Evolutionary conservation across 768 basidiomycete genomes (phyloP), one percentile per base, ranked within the genome.

Genomic region (Agrocybe praecox): DNA sequence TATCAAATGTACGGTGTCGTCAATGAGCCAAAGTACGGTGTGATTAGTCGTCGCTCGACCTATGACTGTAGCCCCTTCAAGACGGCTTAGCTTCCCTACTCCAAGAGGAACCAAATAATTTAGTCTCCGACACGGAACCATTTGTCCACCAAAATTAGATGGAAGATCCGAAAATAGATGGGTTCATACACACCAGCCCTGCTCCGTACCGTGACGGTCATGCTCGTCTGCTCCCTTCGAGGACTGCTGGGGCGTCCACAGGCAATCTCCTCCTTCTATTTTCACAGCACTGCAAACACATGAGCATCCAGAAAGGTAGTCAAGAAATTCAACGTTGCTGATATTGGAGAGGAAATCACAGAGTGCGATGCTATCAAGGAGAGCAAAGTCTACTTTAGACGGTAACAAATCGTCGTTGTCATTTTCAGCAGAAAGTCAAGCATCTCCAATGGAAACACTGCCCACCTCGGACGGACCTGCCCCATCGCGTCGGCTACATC

Each of bases 271-370:
- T n/a, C n/a, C n/a, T n/a, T n/a, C n/a, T 67, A 67, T 57, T 74
- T 76, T 54, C 75, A 77, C 57, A 68, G 72, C 0, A 72, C 70
- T 11, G 32, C 73, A 19, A 49, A 51, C 1, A 67, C 57, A 14
- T 72, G 67, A 67, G 69, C 72, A 1, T 62, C 70, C 2, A 62
- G 62, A 32, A 80, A 77, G 54, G 70, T 75, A 11, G 57, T 78
- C 21, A 77, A 88, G 55, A 82, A 77, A 9, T 92, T 92, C 77
- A 90, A 85, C 55, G 82, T 92, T 36, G 90, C 90, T 1, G 90
- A 93, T 68, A 92, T 94, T 65, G 92, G 94, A 4, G 92, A 94
- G 71, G 93, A 93, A 6, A 94, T 95, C 62, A 93, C 92, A 21
- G 92, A 95, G 70, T 92, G 90, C 66, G 92, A 96, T 72, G 82